These are phyloP conservation scores for Verbascum thapsus DNA, from an alignment of 257 asterid species.

Conservation along the genomic window DNA sequence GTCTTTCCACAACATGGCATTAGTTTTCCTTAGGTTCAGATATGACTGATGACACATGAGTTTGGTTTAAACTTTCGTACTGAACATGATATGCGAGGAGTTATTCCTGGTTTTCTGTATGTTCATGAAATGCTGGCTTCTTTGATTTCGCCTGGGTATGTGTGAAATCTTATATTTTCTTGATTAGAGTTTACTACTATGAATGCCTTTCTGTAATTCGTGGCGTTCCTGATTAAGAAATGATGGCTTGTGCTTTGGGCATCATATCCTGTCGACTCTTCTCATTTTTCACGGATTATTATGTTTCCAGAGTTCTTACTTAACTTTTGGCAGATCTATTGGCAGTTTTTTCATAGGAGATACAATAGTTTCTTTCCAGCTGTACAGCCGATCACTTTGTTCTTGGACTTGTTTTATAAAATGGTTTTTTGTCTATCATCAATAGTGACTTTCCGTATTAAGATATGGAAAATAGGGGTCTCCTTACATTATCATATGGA, in stretches of 20 bases:
- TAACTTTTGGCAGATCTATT: not conserved
- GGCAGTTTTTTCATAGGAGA: not conserved
- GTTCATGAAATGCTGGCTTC: not conserved
- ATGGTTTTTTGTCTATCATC: not conserved
- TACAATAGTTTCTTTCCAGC: not conserved
- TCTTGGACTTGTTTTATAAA: not conserved
- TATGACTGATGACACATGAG: constrained; percentile 16
- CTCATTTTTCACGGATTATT: not conserved
- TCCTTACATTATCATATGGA: constrained; percentile 9
- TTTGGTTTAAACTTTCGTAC: not conserved
- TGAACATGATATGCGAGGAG: not conserved
- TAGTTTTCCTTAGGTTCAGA: not conserved
- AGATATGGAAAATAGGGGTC: constrained; percentile 15
- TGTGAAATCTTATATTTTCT: constrained; percentile 13
- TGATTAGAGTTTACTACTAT: not conserved
- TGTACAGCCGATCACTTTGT: not conserved
- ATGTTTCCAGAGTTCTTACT: not conserved
- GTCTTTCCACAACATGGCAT: constrained; percentile 4
- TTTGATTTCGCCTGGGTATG: constrained; percentile 1
- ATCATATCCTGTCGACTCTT: constrained; percentile 5
- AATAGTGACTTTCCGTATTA: constrained; percentile 10
- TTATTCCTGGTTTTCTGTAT: not conserved
- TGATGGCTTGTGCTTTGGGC: not conserved
- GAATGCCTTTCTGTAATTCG: not conserved
- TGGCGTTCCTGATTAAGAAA: constrained; percentile 16